Evolutionary conservation across 1,284 basidiomycete species (phyloP).

Genomic region (Puccinia novopanici): DNA sequence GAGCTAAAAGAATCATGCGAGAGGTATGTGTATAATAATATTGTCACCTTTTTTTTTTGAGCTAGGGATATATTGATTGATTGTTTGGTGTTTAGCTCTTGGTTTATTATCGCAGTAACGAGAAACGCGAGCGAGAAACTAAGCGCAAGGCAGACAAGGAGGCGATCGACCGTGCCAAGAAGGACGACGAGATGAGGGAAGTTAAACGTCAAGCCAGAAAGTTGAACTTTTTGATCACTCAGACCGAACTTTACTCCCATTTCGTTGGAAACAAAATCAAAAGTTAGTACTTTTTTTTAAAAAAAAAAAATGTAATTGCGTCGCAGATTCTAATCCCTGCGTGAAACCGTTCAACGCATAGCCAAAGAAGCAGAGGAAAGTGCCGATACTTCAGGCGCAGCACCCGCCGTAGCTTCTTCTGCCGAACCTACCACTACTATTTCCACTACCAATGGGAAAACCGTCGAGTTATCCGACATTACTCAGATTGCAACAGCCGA

Average conservation of each 20-base stretch:
- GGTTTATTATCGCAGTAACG: conserved; percentile 96
- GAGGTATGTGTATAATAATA: conserved; percentile 58
- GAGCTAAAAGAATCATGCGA: conserved; percentile 79
- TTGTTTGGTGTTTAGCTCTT: conserved; percentile 69
- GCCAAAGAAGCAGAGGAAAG: conserved; percentile 78
- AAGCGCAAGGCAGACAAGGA: conserved; percentile 93
- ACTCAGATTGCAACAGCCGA: conserved; percentile 65
- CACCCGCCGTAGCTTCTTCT: conserved; percentile 53
- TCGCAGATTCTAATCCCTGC: conserved; percentile 49
- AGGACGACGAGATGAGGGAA: conserved; percentile 96
- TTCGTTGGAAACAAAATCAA: conserved; percentile 99
- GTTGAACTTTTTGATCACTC: conserved; percentile 97
- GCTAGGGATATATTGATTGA: not conserved
- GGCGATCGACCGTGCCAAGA: conserved; percentile 80
- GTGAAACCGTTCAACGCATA: conserved; percentile 57
- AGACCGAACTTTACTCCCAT: conserved; percentile 98
- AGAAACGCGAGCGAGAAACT: conserved; percentile 81
- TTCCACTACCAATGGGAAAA: conserved; percentile 54
- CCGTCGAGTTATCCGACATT: conserved; percentile 65
- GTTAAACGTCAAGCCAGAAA: conserved; percentile 92
- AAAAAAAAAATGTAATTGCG: conserved; percentile 8
- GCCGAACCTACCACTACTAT: conserved; percentile 59
- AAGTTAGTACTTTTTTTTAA: conserved; percentile 65
- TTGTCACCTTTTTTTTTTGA: conserved; percentile 52
- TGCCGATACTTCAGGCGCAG: conserved; percentile 63